Evolutionary conservation across 2,329 filamentous ascomycete species (phyloP), one percentile per base, ranked within the genome.

Genomic region (Pseudogymnoascus sp.): DNA sequence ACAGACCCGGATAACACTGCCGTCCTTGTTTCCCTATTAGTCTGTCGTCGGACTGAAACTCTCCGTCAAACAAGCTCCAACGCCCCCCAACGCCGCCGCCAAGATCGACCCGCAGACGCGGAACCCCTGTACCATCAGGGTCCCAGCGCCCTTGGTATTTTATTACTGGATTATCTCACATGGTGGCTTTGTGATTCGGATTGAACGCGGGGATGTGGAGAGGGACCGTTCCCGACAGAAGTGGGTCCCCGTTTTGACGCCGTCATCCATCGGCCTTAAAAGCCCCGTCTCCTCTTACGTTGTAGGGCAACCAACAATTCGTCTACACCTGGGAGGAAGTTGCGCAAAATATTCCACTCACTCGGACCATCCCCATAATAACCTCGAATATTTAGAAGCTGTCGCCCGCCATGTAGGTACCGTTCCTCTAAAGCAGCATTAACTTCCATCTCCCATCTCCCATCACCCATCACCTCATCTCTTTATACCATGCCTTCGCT

Each of bases 401-500:
- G 43, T 50, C 43, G 24, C 24, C 43, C 16, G 43, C 43, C 14
- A 50, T 50, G 43, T 50, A 61, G 33, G 37, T 19, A 43, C 4
- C 16, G 10, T 53, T 53, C 10, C 19, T 62, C 38, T 26, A 38
- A 22, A 64, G 14, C 63, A 62, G 65, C 35, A 37, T 7, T 28
- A 41, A 7, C 53, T 61, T 10, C 16, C 61, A 33, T 59, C 60
- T 33, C 43, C 59, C 7, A 62, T 53, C 16, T 61, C n/a, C 16
- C 61, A 33, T 59, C 60, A 33, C 43, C 59, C 7, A 62, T 53
- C 16, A 35, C 38, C 6, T 65, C 62, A 22, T 62, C 38, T 14
- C 35, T 64, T n/a, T 31, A 28, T 26, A 37, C 63, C 12, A 62
- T 62, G n/a, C 22, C 33, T 22, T 64, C 59, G 16, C 33, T n/a